Percentiles rank a stretch among this genome's conserved stretches.
Conservation (phyloP, 2,329 filamentous ascomycete species). For the Arthrobotrys entomopaga region DNA sequence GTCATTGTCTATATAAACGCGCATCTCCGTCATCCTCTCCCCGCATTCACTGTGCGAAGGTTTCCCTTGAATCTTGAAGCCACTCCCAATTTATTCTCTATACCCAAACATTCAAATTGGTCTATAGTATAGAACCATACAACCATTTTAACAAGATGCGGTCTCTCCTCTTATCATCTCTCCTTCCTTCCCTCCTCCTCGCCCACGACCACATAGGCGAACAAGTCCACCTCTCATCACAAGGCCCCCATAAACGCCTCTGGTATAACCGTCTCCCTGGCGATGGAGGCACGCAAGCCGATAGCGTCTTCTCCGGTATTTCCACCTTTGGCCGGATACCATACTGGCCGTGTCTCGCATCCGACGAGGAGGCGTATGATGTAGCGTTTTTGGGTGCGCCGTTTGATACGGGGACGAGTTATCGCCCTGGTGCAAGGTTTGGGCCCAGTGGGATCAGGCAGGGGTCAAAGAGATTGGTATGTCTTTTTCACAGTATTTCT, state of each 20-base stretch:
- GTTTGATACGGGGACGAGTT: conserved; percentile 87
- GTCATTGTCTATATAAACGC: conserved; percentile 25
- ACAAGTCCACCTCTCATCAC: conserved; percentile 48
- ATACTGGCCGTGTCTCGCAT: conserved; percentile 80
- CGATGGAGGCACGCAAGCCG: conserved; percentile 86
- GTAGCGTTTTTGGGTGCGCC: conserved; percentile 87
- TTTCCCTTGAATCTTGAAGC: conserved; percentile 7
- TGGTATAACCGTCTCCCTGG: conserved; percentile 88
- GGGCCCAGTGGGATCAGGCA: conserved; percentile 86
- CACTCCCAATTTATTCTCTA: neutral
- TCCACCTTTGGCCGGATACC: conserved; percentile 83
- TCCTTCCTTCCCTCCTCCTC: conserved; percentile 6
- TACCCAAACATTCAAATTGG: neutral
- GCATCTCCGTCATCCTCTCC: neutral
- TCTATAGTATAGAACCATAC: no score
- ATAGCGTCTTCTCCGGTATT: conserved; percentile 88
- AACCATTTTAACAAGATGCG: conserved; percentile 11
- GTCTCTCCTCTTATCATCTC: neutral
- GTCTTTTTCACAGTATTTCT: conserved; percentile 57
- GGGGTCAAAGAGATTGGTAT: conserved; percentile 69
- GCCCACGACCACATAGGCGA: conserved; percentile 8
- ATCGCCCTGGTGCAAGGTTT: conserved; percentile 83
- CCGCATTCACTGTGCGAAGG: conserved; percentile 1
- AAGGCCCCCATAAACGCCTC: conserved; percentile 76
- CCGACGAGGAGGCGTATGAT: conserved; percentile 76